These are phyloP conservation scores for Magnusiomyces suaveolens DNA, from an alignment of 1,139 yeast species.

Conservation along the genomic window DNA sequence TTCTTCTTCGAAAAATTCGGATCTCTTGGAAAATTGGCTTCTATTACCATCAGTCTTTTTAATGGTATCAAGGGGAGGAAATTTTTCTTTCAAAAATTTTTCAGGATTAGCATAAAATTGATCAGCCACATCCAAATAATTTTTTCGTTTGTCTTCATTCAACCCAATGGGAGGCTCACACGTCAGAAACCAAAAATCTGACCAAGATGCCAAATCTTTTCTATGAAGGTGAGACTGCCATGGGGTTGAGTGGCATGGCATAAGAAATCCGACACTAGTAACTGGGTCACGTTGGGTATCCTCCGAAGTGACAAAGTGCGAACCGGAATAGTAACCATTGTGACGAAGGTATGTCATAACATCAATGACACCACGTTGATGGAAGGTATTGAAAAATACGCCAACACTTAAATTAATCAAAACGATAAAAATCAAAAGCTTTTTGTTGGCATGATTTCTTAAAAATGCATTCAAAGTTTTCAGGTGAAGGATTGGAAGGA, in stretches of 20 bases:
- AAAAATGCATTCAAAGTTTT: slow-evolving; percentile 10
- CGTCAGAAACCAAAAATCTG: slow-evolving; percentile 64
- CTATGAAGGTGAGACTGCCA: slow-evolving; percentile 81
- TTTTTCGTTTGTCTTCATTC: slow-evolving; percentile 27
- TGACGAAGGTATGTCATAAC: slow-evolving; percentile 47
- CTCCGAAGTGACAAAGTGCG: background rate
- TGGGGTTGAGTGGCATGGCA: slow-evolving; percentile 97
- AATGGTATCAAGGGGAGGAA: slow-evolving; percentile 30
- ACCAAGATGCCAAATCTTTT: slow-evolving; percentile 26
- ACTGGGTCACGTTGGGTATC: background rate
- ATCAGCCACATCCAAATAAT: slow-evolving; percentile 81
- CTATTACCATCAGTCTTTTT: background rate
- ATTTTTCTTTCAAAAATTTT: slow-evolving; percentile 40
- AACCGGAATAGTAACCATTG: slow-evolving; percentile 18
- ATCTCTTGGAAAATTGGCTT: background rate
- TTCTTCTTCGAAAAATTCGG: background rate
- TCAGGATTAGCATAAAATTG: slow-evolving; percentile 60
- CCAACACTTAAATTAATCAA: slow-evolving; percentile 41
- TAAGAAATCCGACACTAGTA: slow-evolving; percentile 62
- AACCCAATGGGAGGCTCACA: slow-evolving; percentile 77
- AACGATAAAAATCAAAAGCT: slow-evolving; percentile 22
- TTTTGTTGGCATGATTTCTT: slow-evolving; percentile 9
- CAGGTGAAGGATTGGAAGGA: slow-evolving; percentile 61
- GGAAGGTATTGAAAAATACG: slow-evolving; percentile 48
- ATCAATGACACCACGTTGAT: slow-evolving; percentile 79